Evolutionary conservation across 2,329 filamentous ascomycete species (phyloP), one percentile per base, ranked within the genome.

Genomic region (Aspergillus sp.): DNA sequence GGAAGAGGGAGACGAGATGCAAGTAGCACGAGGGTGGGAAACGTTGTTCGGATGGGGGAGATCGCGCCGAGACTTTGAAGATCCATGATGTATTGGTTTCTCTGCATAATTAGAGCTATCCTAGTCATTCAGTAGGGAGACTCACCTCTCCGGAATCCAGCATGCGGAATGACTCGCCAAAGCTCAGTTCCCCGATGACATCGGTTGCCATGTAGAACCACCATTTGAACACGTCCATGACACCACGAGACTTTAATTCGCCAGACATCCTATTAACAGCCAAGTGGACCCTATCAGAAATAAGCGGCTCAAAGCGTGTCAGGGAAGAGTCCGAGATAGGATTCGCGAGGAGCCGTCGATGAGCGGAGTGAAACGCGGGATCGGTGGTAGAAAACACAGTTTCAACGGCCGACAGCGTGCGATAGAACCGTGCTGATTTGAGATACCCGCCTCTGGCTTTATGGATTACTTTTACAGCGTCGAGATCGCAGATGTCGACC

Each of bases 121-220:
- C 12, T 27, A 10, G 5, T 17, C 10, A n/a, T 33, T 1, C 7
- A 15, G 17, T 19, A 19, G 17, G 17, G 17, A 19, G 17, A 76
- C 63, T 74, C 60, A n/a, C 75, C 62, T 74, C 60, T 13, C 75
- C 76, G 3, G 60, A 58, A 47, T 81, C 76, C 3, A 83, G 58
- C 64, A 75, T 74, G 0, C 63, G 60, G 49, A 81, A 81, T 0
- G 76, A 76, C n/a, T 80, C 71, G 0, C 79, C 78, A 58, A 82
- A 82, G 1, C 65, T 72, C 5, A 82, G 59, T 44, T 80, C 70
- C 0, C 72, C 76, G 44, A 81, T 77, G 1, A 79, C 61, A 54
- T 82, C 79, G 0, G 77, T 78, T 0, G 77, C 62, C 68, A 80
- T 72, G 45, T 78, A 79, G 5, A 73, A 58, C 64, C 69, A 77